Conservation (phyloP, 2,329 filamentous ascomycete genomes). For the Paecilomyces formosus region DNA sequence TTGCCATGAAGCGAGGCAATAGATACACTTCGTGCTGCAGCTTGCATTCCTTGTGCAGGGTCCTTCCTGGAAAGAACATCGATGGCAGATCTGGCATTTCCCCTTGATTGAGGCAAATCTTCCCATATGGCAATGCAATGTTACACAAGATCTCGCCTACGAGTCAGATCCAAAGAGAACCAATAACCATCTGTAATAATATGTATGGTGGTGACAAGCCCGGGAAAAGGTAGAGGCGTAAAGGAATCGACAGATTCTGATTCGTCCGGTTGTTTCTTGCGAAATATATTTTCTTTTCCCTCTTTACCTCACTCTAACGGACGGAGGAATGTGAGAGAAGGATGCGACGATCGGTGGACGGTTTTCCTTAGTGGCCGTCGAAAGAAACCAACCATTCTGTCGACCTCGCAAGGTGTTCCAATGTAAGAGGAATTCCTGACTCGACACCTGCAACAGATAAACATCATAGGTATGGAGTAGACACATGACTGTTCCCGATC, state of each 20-base stretch:
- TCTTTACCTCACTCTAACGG: background rate
- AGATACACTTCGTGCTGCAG: background rate
- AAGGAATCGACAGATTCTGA: background rate
- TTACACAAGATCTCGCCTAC: background rate
- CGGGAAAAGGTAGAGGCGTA: background rate
- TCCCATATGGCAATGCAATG: background rate
- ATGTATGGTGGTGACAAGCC: background rate
- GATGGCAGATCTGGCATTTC: background rate
- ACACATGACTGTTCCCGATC: background rate
- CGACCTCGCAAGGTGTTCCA: background rate
- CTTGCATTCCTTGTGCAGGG: background rate
- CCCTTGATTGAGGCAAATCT: background rate
- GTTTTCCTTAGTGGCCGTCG: background rate
- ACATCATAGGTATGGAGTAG: background rate
- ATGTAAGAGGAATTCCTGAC: background rate
- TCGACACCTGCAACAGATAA: background rate
- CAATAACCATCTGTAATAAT: background rate
- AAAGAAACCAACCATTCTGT: background rate
- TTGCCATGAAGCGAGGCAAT: background rate
- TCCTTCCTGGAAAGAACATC: background rate
- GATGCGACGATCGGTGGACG: background rate
- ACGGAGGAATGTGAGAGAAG: background rate
- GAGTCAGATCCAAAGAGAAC: background rate
- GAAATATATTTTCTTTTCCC: background rate
- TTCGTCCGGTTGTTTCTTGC: background rate